Evolutionary conservation across 176 grass and related monocot genomes (phyloP).

Genomic region (Lolium rigidum): DNA sequence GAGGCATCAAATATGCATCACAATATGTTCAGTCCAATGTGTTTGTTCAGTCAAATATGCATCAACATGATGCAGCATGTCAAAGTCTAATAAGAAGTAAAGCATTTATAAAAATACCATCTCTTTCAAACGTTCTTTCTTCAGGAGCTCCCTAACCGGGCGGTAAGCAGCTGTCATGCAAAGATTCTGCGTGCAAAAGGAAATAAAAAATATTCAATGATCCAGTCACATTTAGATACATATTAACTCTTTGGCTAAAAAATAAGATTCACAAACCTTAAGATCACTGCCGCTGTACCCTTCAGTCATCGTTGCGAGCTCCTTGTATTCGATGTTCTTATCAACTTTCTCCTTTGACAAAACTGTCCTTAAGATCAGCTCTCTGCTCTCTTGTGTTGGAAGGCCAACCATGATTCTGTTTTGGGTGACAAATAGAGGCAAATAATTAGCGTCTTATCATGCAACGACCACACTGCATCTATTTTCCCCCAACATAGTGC

Average conservation of each 20-base stretch:
- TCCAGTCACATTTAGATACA: not conserved
- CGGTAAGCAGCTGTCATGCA: slow-evolving; percentile 92
- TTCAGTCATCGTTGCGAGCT: slow-evolving; percentile 85
- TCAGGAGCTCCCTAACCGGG: slow-evolving; percentile 89
- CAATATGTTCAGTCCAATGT: not conserved
- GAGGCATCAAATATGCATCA: slow-evolving; percentile 17
- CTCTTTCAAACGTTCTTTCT: slow-evolving; percentile 80
- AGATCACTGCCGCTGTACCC: slow-evolving; percentile 97
- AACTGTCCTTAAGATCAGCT: slow-evolving; percentile 79
- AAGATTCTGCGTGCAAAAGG: slow-evolving; percentile 60
- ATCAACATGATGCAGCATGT: too few species aligned
- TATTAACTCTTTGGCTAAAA: not conserved
- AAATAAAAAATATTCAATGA: not conserved
- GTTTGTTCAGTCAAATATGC: not conserved
- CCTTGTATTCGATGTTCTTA: slow-evolving; percentile 73
- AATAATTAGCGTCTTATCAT: slow-evolving; percentile 8
- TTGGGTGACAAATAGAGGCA: slow-evolving; percentile 32
- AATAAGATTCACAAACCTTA: slow-evolving; percentile 62
- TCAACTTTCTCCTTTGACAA: slow-evolving; percentile 83
- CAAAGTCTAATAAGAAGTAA: not conserved
- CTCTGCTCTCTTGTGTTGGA: slow-evolving; percentile 83
- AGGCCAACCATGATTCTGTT: slow-evolving; percentile 97
- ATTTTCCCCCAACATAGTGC: not conserved
- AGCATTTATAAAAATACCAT: slow-evolving; percentile 49
- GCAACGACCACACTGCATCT: not conserved